These are phyloP conservation scores for Venturia pyrina DNA, from an alignment of 2,329 filamentous ascomycete genomes.

Conservation along the genomic window DNA sequence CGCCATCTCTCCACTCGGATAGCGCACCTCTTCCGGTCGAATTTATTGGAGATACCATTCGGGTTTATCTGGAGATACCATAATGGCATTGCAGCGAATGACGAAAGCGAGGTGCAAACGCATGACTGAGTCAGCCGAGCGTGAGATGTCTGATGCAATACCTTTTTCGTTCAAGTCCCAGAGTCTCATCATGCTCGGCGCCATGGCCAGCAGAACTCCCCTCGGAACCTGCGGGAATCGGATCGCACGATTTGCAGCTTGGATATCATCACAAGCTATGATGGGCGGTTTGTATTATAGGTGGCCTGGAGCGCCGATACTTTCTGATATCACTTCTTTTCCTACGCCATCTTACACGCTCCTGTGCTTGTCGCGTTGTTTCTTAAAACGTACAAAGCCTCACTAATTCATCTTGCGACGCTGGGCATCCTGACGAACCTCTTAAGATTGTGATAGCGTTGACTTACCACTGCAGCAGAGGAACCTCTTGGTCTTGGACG, in stretches of 20 bases:
- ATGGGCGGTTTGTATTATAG: neutral
- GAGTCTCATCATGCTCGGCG: neutral
- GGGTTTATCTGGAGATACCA: neutral
- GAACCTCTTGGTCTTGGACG: neutral
- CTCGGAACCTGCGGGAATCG: neutral
- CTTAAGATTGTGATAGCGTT: neutral
- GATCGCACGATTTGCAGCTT: neutral
- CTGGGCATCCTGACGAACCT: neutral
- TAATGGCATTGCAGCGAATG: neutral
- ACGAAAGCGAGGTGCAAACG: neutral
- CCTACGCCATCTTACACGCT: neutral
- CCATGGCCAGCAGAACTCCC: neutral
- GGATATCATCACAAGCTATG: neutral
- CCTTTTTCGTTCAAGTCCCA: neutral
- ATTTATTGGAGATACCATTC: no score
- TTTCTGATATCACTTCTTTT: neutral
- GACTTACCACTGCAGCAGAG: neutral
- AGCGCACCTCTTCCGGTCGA: neutral
- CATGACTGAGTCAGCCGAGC: neutral
- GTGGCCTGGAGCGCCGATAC: neutral
- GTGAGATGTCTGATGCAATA: slow-evolving; percentile 2
- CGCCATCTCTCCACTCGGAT: neutral
- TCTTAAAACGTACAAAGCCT: neutral
- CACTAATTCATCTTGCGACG: neutral
- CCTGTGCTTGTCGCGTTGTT: neutral